Percentiles rank a stretch among this genome's conserved stretches.
phyloP scores from a whole-genome alignment of 2,329 filamentous ascomycete genomes.

The Epichloe brachyelytri region DNA sequence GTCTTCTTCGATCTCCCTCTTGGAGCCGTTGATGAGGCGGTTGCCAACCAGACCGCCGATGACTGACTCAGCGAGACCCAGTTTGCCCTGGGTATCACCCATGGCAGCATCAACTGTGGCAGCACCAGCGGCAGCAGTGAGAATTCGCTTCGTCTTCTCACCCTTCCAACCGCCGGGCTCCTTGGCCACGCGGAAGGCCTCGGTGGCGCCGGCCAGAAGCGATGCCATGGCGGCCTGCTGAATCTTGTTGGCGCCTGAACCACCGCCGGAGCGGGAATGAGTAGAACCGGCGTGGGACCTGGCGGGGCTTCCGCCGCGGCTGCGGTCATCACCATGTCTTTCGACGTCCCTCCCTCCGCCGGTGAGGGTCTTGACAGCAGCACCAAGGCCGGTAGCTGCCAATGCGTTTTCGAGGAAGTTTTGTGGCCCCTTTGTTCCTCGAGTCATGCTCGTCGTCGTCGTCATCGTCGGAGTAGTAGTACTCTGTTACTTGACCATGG shows the following conservation, averaged over 20 bases:
- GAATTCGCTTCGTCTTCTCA: constrained; percentile 79
- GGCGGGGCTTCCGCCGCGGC: constrained; percentile 32
- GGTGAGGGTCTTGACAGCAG: constrained; percentile 46
- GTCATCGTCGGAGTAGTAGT: constrained; percentile 41
- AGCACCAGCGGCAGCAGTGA: constrained; percentile 76
- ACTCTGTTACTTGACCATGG: constrained; percentile 37
- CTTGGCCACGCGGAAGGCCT: constrained; percentile 83
- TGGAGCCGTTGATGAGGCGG: constrained; percentile 70
- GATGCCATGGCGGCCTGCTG: constrained; percentile 87
- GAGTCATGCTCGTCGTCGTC: constrained; percentile 25
- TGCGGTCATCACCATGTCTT: constrained; percentile 28
- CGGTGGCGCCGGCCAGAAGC: constrained; percentile 76
- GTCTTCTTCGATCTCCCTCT: constrained; percentile 51
- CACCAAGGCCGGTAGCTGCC: constrained; percentile 47
- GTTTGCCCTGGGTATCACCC: constrained; percentile 63
- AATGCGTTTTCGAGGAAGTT: constrained; percentile 52
- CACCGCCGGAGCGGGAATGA: constrained; percentile 27
- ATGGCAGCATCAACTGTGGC: constrained; percentile 74
- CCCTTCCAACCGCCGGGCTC: constrained; percentile 83
- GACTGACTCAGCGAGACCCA: constrained; percentile 74
- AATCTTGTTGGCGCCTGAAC: constrained; percentile 42
- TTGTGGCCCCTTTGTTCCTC: constrained; percentile 48
- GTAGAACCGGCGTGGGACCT: constrained; percentile 40
- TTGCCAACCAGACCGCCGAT: constrained; percentile 80
- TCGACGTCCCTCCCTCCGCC: constrained; percentile 31